Base-by-base conservation (phyloP, 306 rosid genomes). In the Trifolium repens region DNA sequence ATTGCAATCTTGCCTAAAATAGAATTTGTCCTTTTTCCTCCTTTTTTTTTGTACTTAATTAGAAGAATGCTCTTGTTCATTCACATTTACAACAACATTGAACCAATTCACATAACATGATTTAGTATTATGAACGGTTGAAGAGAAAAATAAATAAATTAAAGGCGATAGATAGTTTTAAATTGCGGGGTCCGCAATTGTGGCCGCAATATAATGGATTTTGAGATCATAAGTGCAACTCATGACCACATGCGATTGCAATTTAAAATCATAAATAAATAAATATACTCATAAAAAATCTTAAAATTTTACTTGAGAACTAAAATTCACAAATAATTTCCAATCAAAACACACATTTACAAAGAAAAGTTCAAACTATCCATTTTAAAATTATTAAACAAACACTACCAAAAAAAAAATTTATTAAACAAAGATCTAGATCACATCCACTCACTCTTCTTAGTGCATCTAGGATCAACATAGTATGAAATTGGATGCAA, bases 341-440 rank as follows among this genome's bases (percentile, higher is more conserved):
- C 46, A 53, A 42, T 54, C 12, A 57, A 40, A 62, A 61, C 8
- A 68, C 13, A 58, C 22, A 81, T 53, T 53, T 37, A 37, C 11
- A 22, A 50, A 53, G 9, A 27, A 53, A 3, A 70, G 3, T 30
- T 69, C 4, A 17, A 52, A 30, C n/a, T 57, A 14, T 43, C n/a
- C 9, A 32, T 6, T 1, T 9, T 8, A 19, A 76, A 54, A 19
- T 43, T 69, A 46, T 62, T 15, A 52, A 70, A 46, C 66, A 2
- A 40, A 49, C n/a, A n/a, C n/a, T n/a, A n/a, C n/a, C n/a, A n/a
- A n/a, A n/a, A n/a, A n/a, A n/a, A n/a, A n/a, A n/a, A n/a, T n/a
- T 43, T 69, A 46, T 62, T 15, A 52, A 70, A 46, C 66, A 2
- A 40, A 49, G 62, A 82, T 82, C 69, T 67, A 13, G 27, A 50